Percentiles rank a stretch among this genome's conserved stretches.
Conservation (phyloP, 2,329 filamentous ascomycete genomes). For the Penicillium sp. region DNA sequence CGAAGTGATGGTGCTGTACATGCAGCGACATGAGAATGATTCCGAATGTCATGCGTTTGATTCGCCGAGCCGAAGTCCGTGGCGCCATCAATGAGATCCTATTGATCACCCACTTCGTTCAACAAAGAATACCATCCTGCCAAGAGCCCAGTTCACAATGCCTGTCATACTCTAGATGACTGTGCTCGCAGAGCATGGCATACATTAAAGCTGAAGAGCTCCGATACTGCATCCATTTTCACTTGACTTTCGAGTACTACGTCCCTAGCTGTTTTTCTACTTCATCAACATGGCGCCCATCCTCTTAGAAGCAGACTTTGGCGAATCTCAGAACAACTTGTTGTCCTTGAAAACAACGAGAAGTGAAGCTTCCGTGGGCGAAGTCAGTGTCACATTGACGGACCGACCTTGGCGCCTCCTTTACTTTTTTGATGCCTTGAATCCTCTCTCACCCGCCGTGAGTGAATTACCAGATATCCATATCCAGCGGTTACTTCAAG, state of each 20-base stretch:
- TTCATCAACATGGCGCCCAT: constrained; percentile 12
- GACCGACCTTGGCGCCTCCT: constrained; percentile 8
- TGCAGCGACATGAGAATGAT: not conserved
- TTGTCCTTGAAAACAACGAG: not conserved
- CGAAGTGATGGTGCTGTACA: not conserved
- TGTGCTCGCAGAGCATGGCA: not conserved
- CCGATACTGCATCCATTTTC: not conserved
- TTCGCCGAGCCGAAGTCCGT: not conserved
- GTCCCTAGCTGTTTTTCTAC: not conserved
- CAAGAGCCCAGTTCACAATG: constrained; percentile 4
- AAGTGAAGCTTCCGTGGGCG: not conserved
- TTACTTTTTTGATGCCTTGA: constrained; percentile 6
- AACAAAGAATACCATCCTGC: constrained; percentile 7
- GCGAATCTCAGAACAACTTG: not conserved
- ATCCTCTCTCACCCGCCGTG: not conserved
- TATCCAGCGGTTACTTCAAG: constrained; percentile 15
- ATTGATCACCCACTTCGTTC: constrained; percentile 12
- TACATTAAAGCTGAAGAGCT: constrained; percentile 3
- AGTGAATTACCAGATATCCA: constrained; percentile 10
- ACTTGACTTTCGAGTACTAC: not conserved
- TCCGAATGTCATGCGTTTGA: not conserved
- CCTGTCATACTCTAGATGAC: not conserved
- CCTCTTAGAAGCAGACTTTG: constrained; percentile 2
- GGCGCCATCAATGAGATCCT: not conserved
- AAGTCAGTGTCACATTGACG: not conserved